These are phyloP conservation scores for Syzygium syzygioides DNA, from an alignment of 441 rosid genomes.

Conservation along the genomic window DNA sequence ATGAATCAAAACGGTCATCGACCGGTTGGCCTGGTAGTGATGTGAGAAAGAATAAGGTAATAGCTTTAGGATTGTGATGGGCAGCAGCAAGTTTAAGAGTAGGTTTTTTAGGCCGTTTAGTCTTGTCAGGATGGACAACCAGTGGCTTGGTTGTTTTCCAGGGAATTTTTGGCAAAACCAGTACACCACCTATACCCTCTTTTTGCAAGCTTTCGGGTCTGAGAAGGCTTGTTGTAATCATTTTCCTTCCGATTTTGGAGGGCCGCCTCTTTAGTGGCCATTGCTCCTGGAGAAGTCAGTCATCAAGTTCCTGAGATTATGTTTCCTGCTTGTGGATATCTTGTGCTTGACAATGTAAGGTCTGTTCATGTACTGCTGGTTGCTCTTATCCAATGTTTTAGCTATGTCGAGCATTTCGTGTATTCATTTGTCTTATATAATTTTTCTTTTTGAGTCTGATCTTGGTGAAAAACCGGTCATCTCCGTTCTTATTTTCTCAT, in stretches of 20 bases:
- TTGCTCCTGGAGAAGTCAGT: constrained; percentile 34
- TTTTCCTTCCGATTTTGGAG: constrained; percentile 21
- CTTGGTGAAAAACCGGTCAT: background rate
- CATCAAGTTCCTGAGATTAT: constrained; percentile 23
- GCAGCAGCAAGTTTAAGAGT: constrained; percentile 26
- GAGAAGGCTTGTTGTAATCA: constrained; percentile 32
- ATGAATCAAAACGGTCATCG: background rate
- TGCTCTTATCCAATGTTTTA: background rate
- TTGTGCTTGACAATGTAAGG: constrained; percentile 1
- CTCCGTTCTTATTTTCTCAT: background rate
- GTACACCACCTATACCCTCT: constrained; percentile 14
- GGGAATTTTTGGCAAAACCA: constrained; percentile 30
- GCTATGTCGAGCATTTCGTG: background rate
- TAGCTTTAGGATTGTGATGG: constrained; percentile 8
- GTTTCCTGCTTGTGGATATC: constrained; percentile 17
- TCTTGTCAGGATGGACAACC: constrained; percentile 27
- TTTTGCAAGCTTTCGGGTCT: constrained; percentile 31
- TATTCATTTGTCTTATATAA: accelerated
- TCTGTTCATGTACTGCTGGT: constrained; percentile 21
- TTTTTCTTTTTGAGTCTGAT: background rate
- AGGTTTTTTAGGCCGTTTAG: constrained; percentile 65
- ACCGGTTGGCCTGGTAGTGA: background rate
- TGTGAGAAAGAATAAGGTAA: constrained; percentile 4
- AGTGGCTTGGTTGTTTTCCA: constrained; percentile 33
- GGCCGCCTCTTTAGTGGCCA: constrained; percentile 27